Evolutionary conservation across 176 grass and related monocot genomes (phyloP).

Genomic region (Canna indica): DNA sequence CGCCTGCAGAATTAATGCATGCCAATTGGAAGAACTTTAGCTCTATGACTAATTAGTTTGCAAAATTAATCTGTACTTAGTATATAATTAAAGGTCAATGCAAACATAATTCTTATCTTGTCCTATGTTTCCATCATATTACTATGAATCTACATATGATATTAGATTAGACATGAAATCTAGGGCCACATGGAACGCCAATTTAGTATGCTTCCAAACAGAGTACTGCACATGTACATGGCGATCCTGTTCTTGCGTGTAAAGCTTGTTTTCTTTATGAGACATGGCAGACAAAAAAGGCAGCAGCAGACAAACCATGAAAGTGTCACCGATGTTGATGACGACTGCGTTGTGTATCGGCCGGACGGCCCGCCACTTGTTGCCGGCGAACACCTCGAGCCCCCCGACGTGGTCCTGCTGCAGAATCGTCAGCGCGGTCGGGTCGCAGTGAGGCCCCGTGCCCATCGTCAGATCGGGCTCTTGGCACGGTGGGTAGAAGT

Average conservation of each 20-base stretch:
- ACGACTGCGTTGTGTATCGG: slow-evolving; percentile 46
- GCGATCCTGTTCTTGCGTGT: not conserved
- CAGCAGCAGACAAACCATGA: slow-evolving; percentile 33
- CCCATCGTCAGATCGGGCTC: slow-evolving; percentile 68
- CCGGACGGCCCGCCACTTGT: slow-evolving; percentile 36
- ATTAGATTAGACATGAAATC: not conserved
- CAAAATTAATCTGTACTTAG: not conserved
- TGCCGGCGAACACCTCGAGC: slow-evolving; percentile 55
- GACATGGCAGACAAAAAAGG: not conserved
- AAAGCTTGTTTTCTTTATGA: not conserved
- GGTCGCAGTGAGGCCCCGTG: slow-evolving; percentile 75
- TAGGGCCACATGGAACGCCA: not conserved
- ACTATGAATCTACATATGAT: not conserved
- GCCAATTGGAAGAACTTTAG: too few relatives aligned
- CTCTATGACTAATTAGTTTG: too few relatives aligned
- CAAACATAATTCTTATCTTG: too few relatives aligned
- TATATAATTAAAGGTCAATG: not conserved
- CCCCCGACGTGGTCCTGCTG: slow-evolving; percentile 55
- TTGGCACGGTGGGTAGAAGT: slow-evolving; percentile 76
- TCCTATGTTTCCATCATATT: not conserved
- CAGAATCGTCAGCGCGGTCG: slow-evolving; percentile 58
- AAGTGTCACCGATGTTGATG: slow-evolving; percentile 78
- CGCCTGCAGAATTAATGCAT: too few relatives aligned
- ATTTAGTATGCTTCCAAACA: not conserved
- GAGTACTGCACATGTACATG: not conserved